Evolutionary conservation across 768 basidiomycete species (phyloP).

Genomic region (Xerocomus brunneocitrinus): DNA sequence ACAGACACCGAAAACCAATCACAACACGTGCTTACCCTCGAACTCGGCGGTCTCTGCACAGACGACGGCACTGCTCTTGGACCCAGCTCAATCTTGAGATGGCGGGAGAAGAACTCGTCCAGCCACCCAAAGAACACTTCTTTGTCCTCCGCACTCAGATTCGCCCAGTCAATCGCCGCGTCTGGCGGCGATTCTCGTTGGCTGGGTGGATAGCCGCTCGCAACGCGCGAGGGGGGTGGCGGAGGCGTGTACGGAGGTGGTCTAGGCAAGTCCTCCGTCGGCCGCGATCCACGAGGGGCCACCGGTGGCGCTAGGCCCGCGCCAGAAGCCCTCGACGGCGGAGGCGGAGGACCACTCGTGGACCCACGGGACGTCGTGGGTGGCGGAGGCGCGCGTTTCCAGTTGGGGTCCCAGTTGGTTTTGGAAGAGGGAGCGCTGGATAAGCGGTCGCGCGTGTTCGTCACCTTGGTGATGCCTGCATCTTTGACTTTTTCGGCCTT

Average conservation of each 20-base stretch:
- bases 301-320: constrained; percentile 8
- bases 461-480: constrained; percentile 45
- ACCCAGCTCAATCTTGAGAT: constrained; percentile 28
- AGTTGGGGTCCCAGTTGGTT: constrained; percentile 58
- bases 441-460: constrained; percentile 53
- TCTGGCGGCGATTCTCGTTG: constrained; percentile 5
- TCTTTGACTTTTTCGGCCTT: constrained; percentile 62
- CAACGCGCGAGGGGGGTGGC: constrained; percentile 25
- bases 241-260: constrained; percentile 14
- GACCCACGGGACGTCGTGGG: constrained; percentile 17
- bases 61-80: background rate
- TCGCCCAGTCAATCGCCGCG: constrained; percentile 57
- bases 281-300: constrained; percentile 13
- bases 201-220: constrained; percentile 23
- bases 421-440: constrained; percentile 54
- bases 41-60: background rate
- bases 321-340: constrained; percentile 28
- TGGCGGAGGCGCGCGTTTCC: constrained; percentile 46
- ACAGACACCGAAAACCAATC: background rate
- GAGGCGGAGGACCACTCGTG: constrained; percentile 27
- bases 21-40: constrained; percentile 17
- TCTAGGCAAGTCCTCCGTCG: constrained; percentile 7
- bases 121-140: constrained; percentile 72
- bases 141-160: constrained; percentile 65
- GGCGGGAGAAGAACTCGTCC: constrained; percentile 70